Evolutionary conservation across 1,284 basidiomycete species (phyloP).

Genomic region (Kalmanozyma brasiliensis): DNA sequence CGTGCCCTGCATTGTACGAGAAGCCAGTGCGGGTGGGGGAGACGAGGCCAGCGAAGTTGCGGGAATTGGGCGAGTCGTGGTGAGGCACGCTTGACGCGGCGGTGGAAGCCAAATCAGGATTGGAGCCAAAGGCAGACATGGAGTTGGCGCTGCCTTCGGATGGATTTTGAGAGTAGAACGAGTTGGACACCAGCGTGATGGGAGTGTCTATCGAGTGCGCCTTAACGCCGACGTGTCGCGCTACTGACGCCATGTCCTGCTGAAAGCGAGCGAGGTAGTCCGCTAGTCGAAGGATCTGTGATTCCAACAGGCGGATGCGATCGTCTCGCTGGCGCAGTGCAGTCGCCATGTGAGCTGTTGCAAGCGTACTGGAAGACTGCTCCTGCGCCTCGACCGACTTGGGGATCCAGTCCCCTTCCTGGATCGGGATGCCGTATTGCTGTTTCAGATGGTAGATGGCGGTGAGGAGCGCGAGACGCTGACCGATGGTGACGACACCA

Average conservation of each 20-base stretch:
- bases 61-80: slow-evolving; percentile 42
- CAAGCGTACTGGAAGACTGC: slow-evolving; percentile 16
- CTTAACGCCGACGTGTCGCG: slow-evolving; percentile 47
- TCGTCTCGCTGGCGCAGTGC: slow-evolving; percentile 58
- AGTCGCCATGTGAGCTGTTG: slow-evolving; percentile 28
- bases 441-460: slow-evolving; percentile 63
- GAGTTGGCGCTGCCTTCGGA: slow-evolving; percentile 27
- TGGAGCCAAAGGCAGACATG: slow-evolving; percentile 29
- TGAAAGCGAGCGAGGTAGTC: slow-evolving; percentile 59
- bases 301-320: slow-evolving; percentile 61
- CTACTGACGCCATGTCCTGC: slow-evolving; percentile 54
- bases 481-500: slow-evolving; percentile 62
- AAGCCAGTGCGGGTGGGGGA: slow-evolving; percentile 43
- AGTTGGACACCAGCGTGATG: slow-evolving; percentile 46
- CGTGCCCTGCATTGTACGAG: slow-evolving; percentile 26
- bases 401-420: slow-evolving; percentile 63
- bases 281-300: slow-evolving; percentile 55
- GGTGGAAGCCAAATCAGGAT: slow-evolving; percentile 30
- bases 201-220: slow-evolving; percentile 43
- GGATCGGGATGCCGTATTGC: slow-evolving; percentile 58
- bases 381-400: slow-evolving; percentile 41
- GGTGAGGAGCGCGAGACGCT: slow-evolving; percentile 58
- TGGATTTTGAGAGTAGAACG: slow-evolving; percentile 30
- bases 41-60: slow-evolving; percentile 39
- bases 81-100: slow-evolving; percentile 30